Percentiles rank a stretch among this genome's conserved stretches.
phyloP scores from a whole-genome alignment of 768 basidiomycete species.

The Mycena filopes region DNA sequence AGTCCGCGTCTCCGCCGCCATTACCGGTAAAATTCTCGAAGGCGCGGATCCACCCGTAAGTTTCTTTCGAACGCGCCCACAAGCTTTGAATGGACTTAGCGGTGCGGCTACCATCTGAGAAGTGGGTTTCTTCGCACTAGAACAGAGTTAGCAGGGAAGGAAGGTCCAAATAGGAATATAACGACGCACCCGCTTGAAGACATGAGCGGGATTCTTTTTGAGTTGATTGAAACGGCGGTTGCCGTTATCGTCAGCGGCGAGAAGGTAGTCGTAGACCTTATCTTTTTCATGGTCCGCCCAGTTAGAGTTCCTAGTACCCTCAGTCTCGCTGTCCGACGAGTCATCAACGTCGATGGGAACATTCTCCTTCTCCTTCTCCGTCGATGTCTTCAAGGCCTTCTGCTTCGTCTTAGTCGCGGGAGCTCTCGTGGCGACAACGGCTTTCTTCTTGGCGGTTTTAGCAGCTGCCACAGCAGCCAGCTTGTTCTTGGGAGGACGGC shows the following conservation, averaged over 20 bases:
- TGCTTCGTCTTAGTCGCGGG: no score
- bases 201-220: no score
- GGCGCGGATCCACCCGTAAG: background rate
- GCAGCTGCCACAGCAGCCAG: no score
- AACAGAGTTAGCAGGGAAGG: no score
- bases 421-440: no score
- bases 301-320: background rate
- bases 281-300: background rate
- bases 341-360: background rate
- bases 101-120: background rate
- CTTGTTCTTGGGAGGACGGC: no score
- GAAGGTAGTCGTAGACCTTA: background rate
- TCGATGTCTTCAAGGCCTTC: no score
- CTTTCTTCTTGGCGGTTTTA: no score
- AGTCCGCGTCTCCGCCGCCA: constrained; percentile 19
- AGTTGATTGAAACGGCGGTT: no score
- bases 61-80: background rate
- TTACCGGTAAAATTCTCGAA: constrained; percentile 20
- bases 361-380: constrained; percentile 7
- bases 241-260: background rate
- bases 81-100: background rate
- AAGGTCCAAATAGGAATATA: no score
- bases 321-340: constrained; percentile 3
- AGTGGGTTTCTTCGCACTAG: background rate
- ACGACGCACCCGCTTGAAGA: no score